A percentile compares a stretch with the other conserved stretches of the same genome.
Conservation (phyloP, 2,329 filamentous ascomycete species). For the Fusarium solani-melongenae region DNA sequence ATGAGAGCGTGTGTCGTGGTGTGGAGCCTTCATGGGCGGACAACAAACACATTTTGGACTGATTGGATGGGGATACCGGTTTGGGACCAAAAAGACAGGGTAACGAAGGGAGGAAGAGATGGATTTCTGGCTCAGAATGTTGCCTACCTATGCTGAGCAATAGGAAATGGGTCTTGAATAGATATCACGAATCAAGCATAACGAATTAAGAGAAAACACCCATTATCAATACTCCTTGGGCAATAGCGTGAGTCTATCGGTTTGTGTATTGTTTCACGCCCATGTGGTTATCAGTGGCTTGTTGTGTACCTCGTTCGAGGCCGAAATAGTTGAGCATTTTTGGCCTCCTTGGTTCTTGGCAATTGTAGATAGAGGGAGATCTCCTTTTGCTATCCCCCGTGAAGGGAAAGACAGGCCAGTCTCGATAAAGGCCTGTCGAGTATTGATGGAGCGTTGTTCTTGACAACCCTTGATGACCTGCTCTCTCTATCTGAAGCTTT, state of each 20-base stretch:
- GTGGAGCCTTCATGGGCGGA: slow-evolving; percentile 74
- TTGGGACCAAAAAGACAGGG: background rate
- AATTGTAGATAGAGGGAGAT: background rate
- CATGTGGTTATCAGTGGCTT: background rate
- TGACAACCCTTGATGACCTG: background rate
- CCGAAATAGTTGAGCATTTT: background rate
- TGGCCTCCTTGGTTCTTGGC: background rate
- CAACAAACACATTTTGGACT: slow-evolving; percentile 68
- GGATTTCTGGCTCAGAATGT: background rate
- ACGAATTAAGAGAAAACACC: background rate
- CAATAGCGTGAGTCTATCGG: background rate
- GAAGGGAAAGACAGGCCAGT: background rate
- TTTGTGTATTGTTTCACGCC: background rate
- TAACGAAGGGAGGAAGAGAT: background rate
- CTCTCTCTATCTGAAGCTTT: background rate
- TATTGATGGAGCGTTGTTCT: background rate
- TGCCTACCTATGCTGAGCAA: background rate
- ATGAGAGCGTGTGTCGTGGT: slow-evolving; percentile 78
- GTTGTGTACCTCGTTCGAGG: background rate
- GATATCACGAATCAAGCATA: background rate
- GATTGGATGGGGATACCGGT: background rate
- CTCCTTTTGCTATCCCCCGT: background rate
- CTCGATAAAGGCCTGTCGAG: background rate
- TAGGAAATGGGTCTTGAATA: background rate
- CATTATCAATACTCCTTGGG: background rate